phyloP scores from a whole-genome alignment of 352 stramenopile species.

The Pythium aristosporum region DNA sequence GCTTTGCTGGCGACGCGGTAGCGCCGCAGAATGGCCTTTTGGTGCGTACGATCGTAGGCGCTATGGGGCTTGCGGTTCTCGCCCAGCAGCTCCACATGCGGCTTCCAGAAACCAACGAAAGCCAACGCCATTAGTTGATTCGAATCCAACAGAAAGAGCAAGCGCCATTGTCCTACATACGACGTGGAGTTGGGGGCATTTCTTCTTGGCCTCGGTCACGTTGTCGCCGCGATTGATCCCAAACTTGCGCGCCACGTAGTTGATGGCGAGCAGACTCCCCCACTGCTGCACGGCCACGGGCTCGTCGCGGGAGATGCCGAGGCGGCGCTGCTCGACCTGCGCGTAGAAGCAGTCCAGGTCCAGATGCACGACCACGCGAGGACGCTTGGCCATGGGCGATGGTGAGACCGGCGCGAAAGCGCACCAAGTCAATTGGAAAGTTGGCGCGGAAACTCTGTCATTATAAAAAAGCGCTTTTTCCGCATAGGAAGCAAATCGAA shows the following conservation, averaged over 20 bases:
- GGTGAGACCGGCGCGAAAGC: background rate
- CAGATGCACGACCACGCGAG: slow-evolving; percentile 77
- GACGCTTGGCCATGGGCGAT: background rate
- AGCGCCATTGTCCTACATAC: slow-evolving; percentile 29
- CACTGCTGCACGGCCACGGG: slow-evolving; percentile 85
- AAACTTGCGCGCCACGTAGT: slow-evolving; percentile 77
- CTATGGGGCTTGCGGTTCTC: slow-evolving; percentile 68
- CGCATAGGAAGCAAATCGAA: background rate
- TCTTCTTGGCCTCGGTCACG: slow-evolving; percentile 56
- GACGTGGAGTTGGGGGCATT: slow-evolving; percentile 78
- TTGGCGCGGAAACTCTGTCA: slow-evolving; percentile 10
- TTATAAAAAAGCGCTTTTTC: background rate
- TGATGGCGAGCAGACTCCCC: slow-evolving; percentile 80
- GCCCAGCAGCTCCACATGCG: slow-evolving; percentile 78
- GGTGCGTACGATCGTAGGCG: slow-evolving; percentile 67
- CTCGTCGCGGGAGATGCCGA: slow-evolving; percentile 58
- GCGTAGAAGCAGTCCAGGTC: slow-evolving; percentile 90
- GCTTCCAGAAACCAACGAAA: slow-evolving; percentile 32
- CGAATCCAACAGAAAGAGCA: background rate
- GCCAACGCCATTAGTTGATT: slow-evolving; percentile 1
- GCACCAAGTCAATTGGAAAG: background rate
- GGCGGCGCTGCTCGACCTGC: slow-evolving; percentile 77
- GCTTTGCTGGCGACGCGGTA: slow-evolving; percentile 78
- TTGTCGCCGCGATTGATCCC: slow-evolving; percentile 69
- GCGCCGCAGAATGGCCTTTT: slow-evolving; percentile 78